phyloP scores from a whole-genome alignment of 139 green algal genomes.

The Chlorella ohadii region DNA sequence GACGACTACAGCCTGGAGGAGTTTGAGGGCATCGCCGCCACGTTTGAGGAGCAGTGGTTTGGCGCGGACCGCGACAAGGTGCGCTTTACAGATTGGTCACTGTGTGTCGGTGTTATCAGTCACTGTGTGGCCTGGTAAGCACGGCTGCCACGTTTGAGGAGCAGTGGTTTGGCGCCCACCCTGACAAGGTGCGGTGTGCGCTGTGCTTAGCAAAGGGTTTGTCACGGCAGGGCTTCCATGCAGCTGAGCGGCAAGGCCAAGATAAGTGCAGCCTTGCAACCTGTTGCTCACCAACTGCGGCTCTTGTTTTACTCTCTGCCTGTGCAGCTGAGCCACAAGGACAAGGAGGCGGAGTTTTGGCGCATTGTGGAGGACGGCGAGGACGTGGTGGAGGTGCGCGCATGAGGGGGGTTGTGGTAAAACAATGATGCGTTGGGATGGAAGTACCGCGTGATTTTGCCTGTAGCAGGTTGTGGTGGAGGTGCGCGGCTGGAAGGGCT shows the following conservation, averaged over 20 bases:
- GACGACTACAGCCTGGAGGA: slow-evolving; percentile 71
- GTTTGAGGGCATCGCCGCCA: slow-evolving; percentile 61
- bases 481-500: no score
- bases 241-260: neutral
- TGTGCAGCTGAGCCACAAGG: slow-evolving; percentile 37
- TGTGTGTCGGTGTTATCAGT: no score
- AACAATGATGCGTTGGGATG: no score
- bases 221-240: no score
- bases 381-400: slow-evolving; percentile 79
- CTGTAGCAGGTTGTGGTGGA: no score
- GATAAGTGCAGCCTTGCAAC: neutral
- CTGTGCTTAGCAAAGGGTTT: no score
- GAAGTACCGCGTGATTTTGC: no score
- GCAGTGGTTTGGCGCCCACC: slow-evolving; percentile 52
- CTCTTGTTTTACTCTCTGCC: no score
- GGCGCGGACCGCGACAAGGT: slow-evolving; percentile 23
- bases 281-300: neutral
- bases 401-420: no score
- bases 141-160: slow-evolving; percentile 56
- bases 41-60: slow-evolving; percentile 66
- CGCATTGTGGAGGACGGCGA: slow-evolving; percentile 84
- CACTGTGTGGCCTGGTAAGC: no score
- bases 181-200: slow-evolving; percentile 21
- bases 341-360: slow-evolving; percentile 94
- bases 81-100: no score